A percentile compares a stretch with the other conserved stretches of the same genome.
phyloP scores from a whole-genome alignment of 2,329 filamentous ascomycete genomes.

The Sporothrix brasiliensis region DNA sequence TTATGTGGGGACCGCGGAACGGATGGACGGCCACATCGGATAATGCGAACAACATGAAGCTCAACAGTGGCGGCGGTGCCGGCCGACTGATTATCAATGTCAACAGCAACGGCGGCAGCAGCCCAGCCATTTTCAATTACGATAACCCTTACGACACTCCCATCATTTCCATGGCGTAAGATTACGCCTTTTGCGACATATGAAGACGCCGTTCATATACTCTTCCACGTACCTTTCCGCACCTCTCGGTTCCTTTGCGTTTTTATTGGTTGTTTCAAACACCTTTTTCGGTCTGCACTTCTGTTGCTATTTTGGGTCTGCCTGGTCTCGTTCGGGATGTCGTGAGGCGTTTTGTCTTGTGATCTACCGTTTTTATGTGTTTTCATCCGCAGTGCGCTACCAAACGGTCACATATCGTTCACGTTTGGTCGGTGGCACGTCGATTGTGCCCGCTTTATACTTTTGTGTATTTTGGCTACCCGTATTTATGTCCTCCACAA shows the following conservation, averaged over 20 bases:
- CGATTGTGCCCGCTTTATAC: neutral
- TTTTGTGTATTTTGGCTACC: neutral
- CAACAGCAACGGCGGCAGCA: neutral
- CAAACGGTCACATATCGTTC: neutral
- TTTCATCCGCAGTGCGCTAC: neutral
- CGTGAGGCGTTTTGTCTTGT: neutral
- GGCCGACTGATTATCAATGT: constrained; percentile 6
- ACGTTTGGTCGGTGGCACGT: neutral
- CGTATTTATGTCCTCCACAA: neutral
- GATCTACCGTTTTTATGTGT: neutral
- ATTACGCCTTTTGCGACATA: neutral
- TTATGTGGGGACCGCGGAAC: constrained; percentile 69
- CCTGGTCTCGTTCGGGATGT: neutral
- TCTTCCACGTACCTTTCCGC: neutral
- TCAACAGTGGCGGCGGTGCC: neutral
- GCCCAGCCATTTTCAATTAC: neutral
- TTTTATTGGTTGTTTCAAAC: too few relatives aligned
- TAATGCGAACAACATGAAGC: constrained; percentile 20
- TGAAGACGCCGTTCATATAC: neutral
- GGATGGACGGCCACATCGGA: constrained; percentile 56
- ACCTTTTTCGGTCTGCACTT: neutral
- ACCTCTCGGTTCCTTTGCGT: neutral
- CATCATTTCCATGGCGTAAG: constrained; percentile 5
- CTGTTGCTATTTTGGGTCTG: neutral
- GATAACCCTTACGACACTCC: constrained; percentile 3